These are phyloP conservation scores for Leucocoprinus birnbaumii DNA, from an alignment of 768 basidiomycete genomes.

Conservation along the genomic window DNA sequence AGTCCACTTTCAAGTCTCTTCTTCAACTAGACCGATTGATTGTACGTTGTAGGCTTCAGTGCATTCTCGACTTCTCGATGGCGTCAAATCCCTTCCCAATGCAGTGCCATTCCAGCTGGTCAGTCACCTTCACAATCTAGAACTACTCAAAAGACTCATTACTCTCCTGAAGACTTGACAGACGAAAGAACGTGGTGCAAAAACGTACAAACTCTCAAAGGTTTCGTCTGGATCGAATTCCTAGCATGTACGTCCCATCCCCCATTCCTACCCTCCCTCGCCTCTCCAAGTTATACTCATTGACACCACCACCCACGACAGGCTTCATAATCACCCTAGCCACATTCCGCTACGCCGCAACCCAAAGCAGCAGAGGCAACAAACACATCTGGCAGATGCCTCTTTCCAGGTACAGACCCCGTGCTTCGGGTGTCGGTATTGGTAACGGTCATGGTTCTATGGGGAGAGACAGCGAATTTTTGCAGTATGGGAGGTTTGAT, in stretches of 20 bases:
- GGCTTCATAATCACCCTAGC: slow-evolving; percentile 39
- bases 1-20: slow-evolving; percentile 11
- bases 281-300: background rate
- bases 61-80: slow-evolving; percentile 61
- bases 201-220: slow-evolving; percentile 50
- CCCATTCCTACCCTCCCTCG: background rate
- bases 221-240: slow-evolving; percentile 60
- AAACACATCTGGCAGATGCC: slow-evolving; percentile 50
- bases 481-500: slow-evolving; percentile 29
- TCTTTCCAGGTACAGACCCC: slow-evolving; percentile 46
- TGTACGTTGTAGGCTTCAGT: slow-evolving; percentile 42
- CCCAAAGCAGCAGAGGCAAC: slow-evolving; percentile 41
- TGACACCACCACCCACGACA: slow-evolving; percentile 20
- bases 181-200: slow-evolving; percentile 52
- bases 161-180: slow-evolving; percentile 28
- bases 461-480: slow-evolving; percentile 30
- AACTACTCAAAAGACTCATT: background rate
- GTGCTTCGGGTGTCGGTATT: background rate
- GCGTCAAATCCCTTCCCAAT: slow-evolving; percentile 43
- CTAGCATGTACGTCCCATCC: slow-evolving; percentile 37
- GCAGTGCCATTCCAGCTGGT: slow-evolving; percentile 47
- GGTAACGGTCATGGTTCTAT: slow-evolving; percentile 8
- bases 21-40: background rate
- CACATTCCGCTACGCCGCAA: slow-evolving; percentile 42
- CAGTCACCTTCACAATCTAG: slow-evolving; percentile 11